Evolutionary conservation across 805 yeast genomes (phyloP).

Genomic region (Lipomyces japonicus): DNA sequence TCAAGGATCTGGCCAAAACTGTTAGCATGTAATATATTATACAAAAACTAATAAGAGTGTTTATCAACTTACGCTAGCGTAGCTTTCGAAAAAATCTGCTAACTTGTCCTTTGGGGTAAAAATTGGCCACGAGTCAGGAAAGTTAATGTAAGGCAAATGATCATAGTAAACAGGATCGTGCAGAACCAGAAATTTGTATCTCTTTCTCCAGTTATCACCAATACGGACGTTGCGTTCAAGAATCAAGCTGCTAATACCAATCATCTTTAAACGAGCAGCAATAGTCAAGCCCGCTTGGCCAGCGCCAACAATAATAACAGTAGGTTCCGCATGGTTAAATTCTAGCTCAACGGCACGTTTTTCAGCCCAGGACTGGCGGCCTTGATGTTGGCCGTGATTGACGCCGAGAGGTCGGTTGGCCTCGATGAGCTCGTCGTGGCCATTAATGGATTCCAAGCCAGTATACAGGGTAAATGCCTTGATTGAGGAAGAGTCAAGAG

Average conservation of each 20-base stretch:
- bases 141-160: slow-evolving; percentile 42
- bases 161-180: slow-evolving; percentile 47
- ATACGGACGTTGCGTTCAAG: slow-evolving; percentile 39
- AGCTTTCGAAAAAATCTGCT: slow-evolving; percentile 43
- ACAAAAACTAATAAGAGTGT: neutral
- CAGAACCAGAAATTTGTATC: slow-evolving; percentile 44
- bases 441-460: slow-evolving; percentile 37
- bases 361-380: slow-evolving; percentile 43
- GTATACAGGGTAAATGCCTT: slow-evolving; percentile 40
- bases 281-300: slow-evolving; percentile 46
- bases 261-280: slow-evolving; percentile 43
- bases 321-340: slow-evolving; percentile 39
- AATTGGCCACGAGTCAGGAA: slow-evolving; percentile 44
- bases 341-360: slow-evolving; percentile 30
- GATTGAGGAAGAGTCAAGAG: slow-evolving; percentile 35
- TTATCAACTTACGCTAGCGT: slow-evolving; percentile 34
- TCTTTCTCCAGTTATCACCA: slow-evolving; percentile 47
- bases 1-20: slow-evolving; percentile 36
- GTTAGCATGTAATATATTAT: neutral
- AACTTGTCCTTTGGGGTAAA: slow-evolving; percentile 46
- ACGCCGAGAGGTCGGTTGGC: slow-evolving; percentile 40
- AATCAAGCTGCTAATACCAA: slow-evolving; percentile 42
- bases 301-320: slow-evolving; percentile 44
- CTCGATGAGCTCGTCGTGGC: slow-evolving; percentile 39
- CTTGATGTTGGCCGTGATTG: slow-evolving; percentile 41